These are phyloP conservation scores for Trematosphaeria pertusa DNA, from an alignment of 2,329 filamentous ascomycete species.

Conservation along the genomic window DNA sequence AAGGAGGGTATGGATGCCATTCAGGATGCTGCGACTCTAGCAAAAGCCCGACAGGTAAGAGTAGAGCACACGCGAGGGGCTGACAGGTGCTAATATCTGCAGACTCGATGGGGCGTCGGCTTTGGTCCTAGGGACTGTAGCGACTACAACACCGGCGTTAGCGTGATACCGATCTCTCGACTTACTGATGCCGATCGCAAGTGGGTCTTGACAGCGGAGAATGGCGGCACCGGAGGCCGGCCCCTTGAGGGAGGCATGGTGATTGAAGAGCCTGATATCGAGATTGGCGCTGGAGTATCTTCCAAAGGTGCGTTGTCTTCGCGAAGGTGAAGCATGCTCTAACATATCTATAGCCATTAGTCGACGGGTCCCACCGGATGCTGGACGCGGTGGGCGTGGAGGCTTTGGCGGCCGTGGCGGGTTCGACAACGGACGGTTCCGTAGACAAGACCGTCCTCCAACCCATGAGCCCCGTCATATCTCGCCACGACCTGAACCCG, in stretches of 20 bases:
- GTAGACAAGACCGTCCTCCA: constrained; percentile 35
- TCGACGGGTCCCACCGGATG: constrained; percentile 43
- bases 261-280: constrained; percentile 97
- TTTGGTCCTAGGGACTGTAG: constrained; percentile 97
- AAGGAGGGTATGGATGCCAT: constrained; percentile 87
- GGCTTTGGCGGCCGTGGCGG: constrained; percentile 24
- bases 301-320: constrained; percentile 71
- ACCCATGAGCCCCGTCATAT: constrained; percentile 41
- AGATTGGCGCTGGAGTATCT: constrained; percentile 96
- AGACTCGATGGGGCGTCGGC: constrained; percentile 97
- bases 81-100: constrained; percentile 28
- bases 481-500: constrained; percentile 44
- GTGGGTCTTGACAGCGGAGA: constrained; percentile 95
- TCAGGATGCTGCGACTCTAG: constrained; percentile 73
- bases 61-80: constrained; percentile 2
- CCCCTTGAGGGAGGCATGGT: constrained; percentile 83
- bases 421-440: constrained; percentile 34
- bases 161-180: constrained; percentile 88
- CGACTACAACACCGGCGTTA: constrained; percentile 91
- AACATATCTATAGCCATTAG: constrained; percentile 39
- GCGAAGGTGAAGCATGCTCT: constrained; percentile 8
- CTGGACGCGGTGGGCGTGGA: constrained; percentile 19
- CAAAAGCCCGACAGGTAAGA: constrained; percentile 59
- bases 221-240: constrained; percentile 86
- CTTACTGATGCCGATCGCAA: constrained; percentile 96